A percentile compares a stretch with the other conserved stretches of the same genome.
Conservation (phyloP, 2,329 filamentous ascomycete species). For the Colletotrichum gigasporum region DNA sequence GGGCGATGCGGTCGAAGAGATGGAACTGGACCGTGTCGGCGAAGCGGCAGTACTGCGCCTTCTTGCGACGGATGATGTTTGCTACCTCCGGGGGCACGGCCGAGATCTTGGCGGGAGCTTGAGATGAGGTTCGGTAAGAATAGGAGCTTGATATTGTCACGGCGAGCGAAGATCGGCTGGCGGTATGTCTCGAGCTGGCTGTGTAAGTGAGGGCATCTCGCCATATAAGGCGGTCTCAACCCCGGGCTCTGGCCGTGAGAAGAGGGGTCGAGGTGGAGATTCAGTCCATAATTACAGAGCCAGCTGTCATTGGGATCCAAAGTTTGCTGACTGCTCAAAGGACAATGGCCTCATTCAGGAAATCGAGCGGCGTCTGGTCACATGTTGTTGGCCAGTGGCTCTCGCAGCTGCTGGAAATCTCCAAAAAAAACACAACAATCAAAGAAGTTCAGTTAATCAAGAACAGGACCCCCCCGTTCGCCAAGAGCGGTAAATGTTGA, state of each 20-base stretch:
- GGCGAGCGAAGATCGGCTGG: too few species aligned
- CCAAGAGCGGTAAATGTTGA: too few species aligned
- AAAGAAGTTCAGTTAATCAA: too few species aligned
- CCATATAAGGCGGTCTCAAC: not conserved
- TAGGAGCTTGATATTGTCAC: too few species aligned
- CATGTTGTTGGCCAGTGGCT: too few species aligned
- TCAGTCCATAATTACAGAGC: not conserved
- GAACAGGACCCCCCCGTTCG: too few species aligned
- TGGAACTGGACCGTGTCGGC: constrained; percentile 25
- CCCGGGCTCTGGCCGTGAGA: not conserved
- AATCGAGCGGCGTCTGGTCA: not conserved
- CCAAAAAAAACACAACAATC: too few species aligned
- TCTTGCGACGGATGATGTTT: constrained; percentile 31
- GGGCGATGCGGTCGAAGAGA: constrained; percentile 22
- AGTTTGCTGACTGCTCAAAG: not conserved
- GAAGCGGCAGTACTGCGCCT: constrained; percentile 29
- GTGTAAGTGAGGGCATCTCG: not conserved
- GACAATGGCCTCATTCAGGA: not conserved
- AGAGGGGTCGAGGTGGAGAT: not conserved
- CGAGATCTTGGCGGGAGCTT: not conserved
- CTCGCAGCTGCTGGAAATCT: too few species aligned
- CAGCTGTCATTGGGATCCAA: not conserved
- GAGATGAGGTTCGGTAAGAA: not conserved
- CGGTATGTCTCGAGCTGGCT: too few species aligned
- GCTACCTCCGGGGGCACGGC: constrained; percentile 15